A percentile compares a stretch with the other conserved stretches of the same genome.
phyloP scores from a whole-genome alignment of 441 rosid species.

The Syzygium syzygioides region DNA sequence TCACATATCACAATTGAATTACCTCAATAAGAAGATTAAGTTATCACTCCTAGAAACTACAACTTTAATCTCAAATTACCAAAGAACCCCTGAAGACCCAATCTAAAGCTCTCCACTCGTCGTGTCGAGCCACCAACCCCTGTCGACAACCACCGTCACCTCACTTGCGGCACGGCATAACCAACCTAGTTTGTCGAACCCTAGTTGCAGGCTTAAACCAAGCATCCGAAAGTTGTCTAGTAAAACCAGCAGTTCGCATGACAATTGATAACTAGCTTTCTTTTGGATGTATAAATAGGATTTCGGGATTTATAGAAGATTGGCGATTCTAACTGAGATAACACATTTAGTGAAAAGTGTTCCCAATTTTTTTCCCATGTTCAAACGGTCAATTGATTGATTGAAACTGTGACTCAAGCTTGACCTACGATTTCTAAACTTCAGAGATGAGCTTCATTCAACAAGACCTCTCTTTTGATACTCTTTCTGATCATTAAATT shows the following conservation, averaged over 20 bases:
- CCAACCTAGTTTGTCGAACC: background rate
- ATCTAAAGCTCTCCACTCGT: background rate
- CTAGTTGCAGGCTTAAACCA: background rate
- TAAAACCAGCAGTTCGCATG: background rate
- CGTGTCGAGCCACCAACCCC: background rate
- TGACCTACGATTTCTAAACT: background rate
- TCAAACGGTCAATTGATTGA: background rate
- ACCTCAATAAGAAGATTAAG: background rate
- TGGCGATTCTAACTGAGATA: background rate
- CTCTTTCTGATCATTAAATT: background rate
- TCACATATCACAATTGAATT: background rate
- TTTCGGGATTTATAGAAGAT: background rate
- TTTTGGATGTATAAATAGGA: background rate
- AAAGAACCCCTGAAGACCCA: background rate
- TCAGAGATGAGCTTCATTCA: background rate
- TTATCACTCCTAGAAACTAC: background rate
- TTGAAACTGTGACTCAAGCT: background rate
- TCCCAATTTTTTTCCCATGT: too few species aligned
- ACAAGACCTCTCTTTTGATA: background rate
- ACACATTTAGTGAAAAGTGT: background rate
- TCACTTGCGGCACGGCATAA: accelerated
- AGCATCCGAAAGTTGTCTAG: background rate
- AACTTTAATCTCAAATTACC: background rate
- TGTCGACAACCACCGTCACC: background rate
- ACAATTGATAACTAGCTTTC: background rate